Conservation (phyloP, 192 early-diverging fungal species). For the Coemansia sp. region DNA sequence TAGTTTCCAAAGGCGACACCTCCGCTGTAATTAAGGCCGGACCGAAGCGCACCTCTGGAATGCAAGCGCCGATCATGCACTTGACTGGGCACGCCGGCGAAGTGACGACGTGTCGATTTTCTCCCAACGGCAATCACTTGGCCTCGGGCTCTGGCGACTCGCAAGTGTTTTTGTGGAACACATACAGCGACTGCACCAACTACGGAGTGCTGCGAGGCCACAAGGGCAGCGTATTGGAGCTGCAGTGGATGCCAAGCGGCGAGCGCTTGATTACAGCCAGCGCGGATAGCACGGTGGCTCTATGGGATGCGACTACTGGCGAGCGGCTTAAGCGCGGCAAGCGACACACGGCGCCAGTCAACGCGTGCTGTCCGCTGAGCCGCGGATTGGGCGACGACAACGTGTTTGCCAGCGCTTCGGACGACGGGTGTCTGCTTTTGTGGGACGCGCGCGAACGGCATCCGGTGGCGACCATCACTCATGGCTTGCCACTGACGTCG, state of each 20-base stretch:
- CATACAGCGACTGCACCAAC: constrained; percentile 89
- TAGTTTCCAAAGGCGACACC: background rate
- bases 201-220: constrained; percentile 90
- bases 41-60: constrained; percentile 68
- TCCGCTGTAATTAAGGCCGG: constrained; percentile 28
- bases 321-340: constrained; percentile 79
- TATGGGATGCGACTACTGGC: constrained; percentile 87
- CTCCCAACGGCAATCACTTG: constrained; percentile 78
- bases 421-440: constrained; percentile 80
- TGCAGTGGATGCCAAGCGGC: constrained; percentile 88
- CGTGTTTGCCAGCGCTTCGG: constrained; percentile 78
- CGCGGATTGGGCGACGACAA: constrained; percentile 65
- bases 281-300: constrained; percentile 74
- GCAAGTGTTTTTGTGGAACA: constrained; percentile 92
- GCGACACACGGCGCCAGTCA: constrained; percentile 83
- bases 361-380: constrained; percentile 73
- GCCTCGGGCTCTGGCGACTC: constrained; percentile 84
- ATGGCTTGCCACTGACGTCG: constrained; percentile 76
- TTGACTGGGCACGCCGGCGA: constrained; percentile 83
- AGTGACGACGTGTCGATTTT: constrained; percentile 84
- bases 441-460: constrained; percentile 75
- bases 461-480: constrained; percentile 62
- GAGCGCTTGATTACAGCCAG: constrained; percentile 83
- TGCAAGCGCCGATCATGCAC: constrained; percentile 87
- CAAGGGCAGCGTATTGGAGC: constrained; percentile 79